Conservation (phyloP, 2,329 filamentous ascomycete species). For the Calonectria pauciramosa region DNA sequence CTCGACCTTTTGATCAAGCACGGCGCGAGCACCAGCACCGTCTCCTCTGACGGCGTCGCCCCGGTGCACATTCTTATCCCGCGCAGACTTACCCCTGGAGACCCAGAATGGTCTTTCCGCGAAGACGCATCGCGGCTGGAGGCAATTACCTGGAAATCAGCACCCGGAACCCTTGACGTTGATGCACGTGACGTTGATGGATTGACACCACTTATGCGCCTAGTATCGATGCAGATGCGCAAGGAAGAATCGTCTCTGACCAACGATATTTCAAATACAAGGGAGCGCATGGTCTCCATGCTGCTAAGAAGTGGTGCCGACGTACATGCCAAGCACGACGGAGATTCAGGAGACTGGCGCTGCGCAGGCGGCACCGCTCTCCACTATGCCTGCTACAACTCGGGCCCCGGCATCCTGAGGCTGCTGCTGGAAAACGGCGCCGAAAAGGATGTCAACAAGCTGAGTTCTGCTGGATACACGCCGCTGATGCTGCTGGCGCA, state of each 20-base stretch:
- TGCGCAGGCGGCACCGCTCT: background rate
- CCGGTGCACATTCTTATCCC: slow-evolving; percentile 1
- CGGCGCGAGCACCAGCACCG: background rate
- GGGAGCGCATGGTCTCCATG: background rate
- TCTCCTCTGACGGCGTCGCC: background rate
- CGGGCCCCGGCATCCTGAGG: background rate
- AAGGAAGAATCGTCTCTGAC: background rate
- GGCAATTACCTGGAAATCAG: background rate
- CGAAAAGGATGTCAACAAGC: background rate
- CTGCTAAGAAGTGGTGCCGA: slow-evolving; percentile 9
- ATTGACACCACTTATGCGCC: slow-evolving; percentile 8
- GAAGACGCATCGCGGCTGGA: background rate
- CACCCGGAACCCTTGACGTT: background rate
- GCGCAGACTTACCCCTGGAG: background rate
- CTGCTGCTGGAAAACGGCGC: slow-evolving; percentile 7
- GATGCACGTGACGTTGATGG: slow-evolving; percentile 2
- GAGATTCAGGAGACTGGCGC: background rate
- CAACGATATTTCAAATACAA: background rate
- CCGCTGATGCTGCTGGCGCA: slow-evolving; percentile 12
- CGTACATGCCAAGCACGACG: background rate
- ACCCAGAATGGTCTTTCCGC: background rate
- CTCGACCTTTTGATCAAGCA: slow-evolving; percentile 10
- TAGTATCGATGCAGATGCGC: background rate
- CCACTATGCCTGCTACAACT: slow-evolving; percentile 19
- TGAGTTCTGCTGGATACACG: background rate